Base-by-base conservation (phyloP, 139 green algal species). In the Auxenochlorella protothecoides region DNA sequence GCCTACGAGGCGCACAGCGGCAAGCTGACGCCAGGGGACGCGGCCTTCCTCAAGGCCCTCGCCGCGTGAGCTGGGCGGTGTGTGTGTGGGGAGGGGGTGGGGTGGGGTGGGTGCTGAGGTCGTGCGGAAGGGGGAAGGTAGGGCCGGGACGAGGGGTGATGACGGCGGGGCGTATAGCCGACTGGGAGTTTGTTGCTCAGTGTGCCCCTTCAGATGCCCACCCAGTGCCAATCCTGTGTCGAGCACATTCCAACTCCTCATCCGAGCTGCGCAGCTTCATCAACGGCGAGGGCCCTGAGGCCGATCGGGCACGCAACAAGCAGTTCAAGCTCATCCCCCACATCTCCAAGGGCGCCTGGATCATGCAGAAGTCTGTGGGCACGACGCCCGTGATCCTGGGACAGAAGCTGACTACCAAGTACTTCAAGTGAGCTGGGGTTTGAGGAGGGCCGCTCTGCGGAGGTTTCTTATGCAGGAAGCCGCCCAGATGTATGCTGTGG, bases 301-400 rank as follows among this genome's bases (percentile, higher is more conserved):
- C 71, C 63, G 79, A 86, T 57, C 63, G 66, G 54, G 59, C 62
- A 9, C 67, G 84, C 53, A 84, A 84, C 55, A 67, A 62, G 67
- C 70, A 64, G 66, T 87, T 89, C 72, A 89, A 89, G 71, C 79
- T 89, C 27, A 82, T 82, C 55, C 77, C 77, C 57, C 71, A 67
- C 56, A 76, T 82, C 53, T 60, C 70, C 3, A 56, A 74, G 55
- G 78, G 78, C 53, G 68, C 59, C 56, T 82, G 70, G 70, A 74
- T 74, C 70, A 69, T 76, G 0, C 52, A 74, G 53, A 78, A 88
- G 69, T 68, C 55, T 10, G 83, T 88, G 53, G 83, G 84, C 63
- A 80, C 81, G 65, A 89, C 84, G 10, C 84, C 84, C 62, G 79
- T 86, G 11, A 65, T 89, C 53, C 76, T 89, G 52, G 84, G 84